Evolutionary conservation across 768 basidiomycete species (phyloP).

Genomic region (Serendipita sp.): DNA sequence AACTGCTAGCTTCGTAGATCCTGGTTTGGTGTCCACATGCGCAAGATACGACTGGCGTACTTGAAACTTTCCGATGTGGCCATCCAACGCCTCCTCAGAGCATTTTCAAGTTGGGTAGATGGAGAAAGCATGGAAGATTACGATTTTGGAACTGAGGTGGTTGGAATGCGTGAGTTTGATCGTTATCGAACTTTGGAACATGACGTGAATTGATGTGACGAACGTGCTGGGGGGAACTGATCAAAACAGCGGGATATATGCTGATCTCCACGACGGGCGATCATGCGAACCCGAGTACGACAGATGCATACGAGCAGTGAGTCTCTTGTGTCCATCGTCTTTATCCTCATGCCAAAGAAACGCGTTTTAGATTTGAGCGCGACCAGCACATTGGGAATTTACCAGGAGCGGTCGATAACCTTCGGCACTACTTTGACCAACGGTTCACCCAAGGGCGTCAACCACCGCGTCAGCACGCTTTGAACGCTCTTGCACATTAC

Average conservation of each 20-base stretch:
- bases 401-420: neutral
- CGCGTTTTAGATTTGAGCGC: neutral
- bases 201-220: too few relatives aligned
- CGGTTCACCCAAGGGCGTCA: neutral
- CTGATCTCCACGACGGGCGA: neutral
- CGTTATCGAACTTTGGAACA: too few relatives aligned
- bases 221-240: too few relatives aligned
- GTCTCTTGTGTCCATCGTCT: neutral
- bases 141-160: neutral
- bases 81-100: neutral
- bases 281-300: neutral
- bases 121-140: neutral
- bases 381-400: neutral
- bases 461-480: neutral
- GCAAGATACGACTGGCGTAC: neutral
- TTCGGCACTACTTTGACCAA: slow-evolving; percentile 1
- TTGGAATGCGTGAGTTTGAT: neutral
- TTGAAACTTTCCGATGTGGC: neutral
- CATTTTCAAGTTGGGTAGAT: neutral
- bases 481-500: neutral
- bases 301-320: neutral
- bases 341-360: neutral
- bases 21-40: neutral
- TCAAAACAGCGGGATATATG: neutral
- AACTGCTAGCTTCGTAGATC: neutral